Conservation (phyloP, 768 basidiomycete genomes). For the Termitomyces sp. region DNA sequence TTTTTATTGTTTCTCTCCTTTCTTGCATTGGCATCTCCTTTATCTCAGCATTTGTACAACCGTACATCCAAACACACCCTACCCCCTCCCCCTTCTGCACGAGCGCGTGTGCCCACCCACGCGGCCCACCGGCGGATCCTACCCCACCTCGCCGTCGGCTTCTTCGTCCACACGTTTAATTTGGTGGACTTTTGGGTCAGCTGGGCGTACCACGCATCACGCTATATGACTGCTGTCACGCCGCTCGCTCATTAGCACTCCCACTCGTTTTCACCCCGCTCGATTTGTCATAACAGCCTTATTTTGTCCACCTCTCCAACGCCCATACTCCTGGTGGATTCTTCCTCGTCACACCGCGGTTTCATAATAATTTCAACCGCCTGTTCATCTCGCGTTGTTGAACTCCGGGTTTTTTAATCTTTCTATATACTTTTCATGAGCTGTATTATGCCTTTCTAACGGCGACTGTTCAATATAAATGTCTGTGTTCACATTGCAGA, state of each 20-base stretch:
- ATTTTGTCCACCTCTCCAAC: background rate
- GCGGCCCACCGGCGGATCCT: background rate
- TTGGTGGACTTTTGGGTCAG: background rate
- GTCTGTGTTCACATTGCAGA: background rate
- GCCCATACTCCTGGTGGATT: background rate
- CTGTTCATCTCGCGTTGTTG: background rate
- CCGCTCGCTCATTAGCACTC: slow-evolving; percentile 6
- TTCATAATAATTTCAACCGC: background rate
- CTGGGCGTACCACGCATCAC: background rate
- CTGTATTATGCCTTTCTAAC: slow-evolving; percentile 11
- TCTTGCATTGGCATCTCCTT: slow-evolving; percentile 14
- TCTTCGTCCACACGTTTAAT: background rate
- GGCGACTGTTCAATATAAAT: background rate
- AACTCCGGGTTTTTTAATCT: background rate
- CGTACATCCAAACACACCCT: slow-evolving; percentile 11
- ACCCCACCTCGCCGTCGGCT: background rate
- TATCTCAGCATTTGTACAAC: slow-evolving; percentile 18
- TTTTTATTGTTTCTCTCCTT: slow-evolving; percentile 1
- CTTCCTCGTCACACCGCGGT: background rate
- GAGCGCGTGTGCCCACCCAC: background rate
- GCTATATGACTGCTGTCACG: slow-evolving; percentile 2
- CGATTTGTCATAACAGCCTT: slow-evolving; percentile 20
- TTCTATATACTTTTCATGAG: slow-evolving; percentile 9
- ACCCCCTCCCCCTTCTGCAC: background rate
- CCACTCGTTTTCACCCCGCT: slow-evolving; percentile 11